A percentile compares a stretch with the other conserved stretches of the same genome.
These are phyloP conservation scores for Vitellaria paradoxa DNA, from an alignment of 179 eudicot genomes.

Conservation along the genomic window DNA sequence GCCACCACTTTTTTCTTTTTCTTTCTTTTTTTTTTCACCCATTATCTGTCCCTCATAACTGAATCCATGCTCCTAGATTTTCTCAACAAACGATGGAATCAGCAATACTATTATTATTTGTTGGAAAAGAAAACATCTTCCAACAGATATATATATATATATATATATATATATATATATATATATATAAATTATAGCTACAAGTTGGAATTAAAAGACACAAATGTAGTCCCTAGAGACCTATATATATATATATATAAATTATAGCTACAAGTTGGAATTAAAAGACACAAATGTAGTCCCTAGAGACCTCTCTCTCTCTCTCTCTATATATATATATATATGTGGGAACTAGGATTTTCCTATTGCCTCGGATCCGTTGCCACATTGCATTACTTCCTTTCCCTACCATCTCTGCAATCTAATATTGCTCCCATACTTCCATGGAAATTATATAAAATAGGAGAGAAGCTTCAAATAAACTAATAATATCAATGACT, in stretches of 20 bases:
- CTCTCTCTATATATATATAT: too few species aligned
- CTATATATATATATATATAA: too few species aligned
- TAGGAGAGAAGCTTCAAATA: slow-evolving; percentile 11
- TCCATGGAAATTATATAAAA: slow-evolving; percentile 10
- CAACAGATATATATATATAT: too few species aligned
- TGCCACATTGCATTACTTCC: slow-evolving; percentile 42
- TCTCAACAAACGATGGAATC: not conserved
- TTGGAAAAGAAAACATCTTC: too few species aligned
- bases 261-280: not conserved
- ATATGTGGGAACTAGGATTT: slow-evolving; percentile 19
- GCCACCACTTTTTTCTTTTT: too few species aligned
- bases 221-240: too few species aligned
- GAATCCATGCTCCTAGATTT: not conserved
- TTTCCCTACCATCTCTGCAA: not conserved
- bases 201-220: not conserved
- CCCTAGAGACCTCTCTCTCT: too few species aligned
- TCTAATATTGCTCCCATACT: not conserved
- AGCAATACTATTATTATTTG: not conserved
- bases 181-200: not conserved
- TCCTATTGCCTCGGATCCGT: slow-evolving; percentile 45
- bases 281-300: not conserved
- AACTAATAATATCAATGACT: not conserved
- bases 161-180: too few species aligned
- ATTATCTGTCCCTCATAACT: not conserved
- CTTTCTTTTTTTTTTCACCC: not conserved